Percentiles rank a stretch among this genome's conserved stretches.
These are phyloP conservation scores for Ophiocordyceps sinensis DNA, from an alignment of 2,329 filamentous ascomycete species.

Conservation along the genomic window DNA sequence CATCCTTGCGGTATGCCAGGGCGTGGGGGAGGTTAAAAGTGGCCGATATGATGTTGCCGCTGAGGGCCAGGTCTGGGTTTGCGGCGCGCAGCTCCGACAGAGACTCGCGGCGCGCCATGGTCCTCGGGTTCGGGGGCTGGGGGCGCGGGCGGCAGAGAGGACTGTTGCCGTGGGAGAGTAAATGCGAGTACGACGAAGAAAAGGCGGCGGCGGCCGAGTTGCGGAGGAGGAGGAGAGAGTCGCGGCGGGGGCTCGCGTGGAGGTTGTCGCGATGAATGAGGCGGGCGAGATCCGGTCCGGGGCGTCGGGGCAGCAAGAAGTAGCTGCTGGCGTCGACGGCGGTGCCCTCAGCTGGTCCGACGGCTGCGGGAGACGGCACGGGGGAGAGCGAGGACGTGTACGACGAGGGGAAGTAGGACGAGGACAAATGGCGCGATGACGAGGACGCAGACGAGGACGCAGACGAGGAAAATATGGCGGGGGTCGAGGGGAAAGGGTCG, in stretches of 20 bases:
- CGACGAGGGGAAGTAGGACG: background rate
- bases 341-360: too few relatives aligned
- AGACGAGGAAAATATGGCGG: background rate
- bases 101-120: conserved; percentile 33
- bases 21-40: conserved; percentile 50
- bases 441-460: background rate
- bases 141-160: background rate
- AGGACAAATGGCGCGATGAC: background rate
- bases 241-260: background rate
- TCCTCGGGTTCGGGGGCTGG: background rate
- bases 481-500: conserved; percentile 2
- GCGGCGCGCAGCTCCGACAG: conserved; percentile 39
- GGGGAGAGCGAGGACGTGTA: background rate
- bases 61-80: conserved; percentile 42
- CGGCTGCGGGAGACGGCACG: background rate
- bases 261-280: too few relatives aligned
- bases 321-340: background rate
- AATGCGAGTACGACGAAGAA: background rate
- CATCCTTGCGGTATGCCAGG: conserved; percentile 40
- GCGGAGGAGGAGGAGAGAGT: background rate
- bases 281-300: background rate
- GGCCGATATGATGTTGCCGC: conserved; percentile 51
- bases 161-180: background rate
- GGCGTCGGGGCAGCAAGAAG: background rate
- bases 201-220: background rate